Evolutionary conservation across 2,329 filamentous ascomycete species (phyloP).

Genomic region (Fusarium annulatum): DNA sequence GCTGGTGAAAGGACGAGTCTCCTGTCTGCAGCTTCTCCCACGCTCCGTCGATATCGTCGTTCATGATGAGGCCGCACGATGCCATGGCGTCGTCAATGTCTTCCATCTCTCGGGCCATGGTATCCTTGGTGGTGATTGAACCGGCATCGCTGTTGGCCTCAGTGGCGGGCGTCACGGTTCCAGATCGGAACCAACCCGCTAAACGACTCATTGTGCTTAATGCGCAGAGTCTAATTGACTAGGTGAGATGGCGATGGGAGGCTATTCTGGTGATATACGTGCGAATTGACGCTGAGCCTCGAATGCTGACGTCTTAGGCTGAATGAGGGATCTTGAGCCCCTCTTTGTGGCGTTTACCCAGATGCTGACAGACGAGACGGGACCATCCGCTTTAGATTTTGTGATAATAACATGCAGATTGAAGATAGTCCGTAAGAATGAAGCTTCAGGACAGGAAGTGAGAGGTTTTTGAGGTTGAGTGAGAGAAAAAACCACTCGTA

Average conservation of each 20-base stretch:
- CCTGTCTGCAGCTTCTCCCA: slow-evolving; percentile 77
- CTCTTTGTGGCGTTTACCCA: slow-evolving; percentile 34
- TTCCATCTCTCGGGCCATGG: slow-evolving; percentile 58
- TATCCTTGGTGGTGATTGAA: slow-evolving; percentile 39
- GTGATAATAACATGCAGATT: background rate
- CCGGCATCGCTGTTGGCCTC: slow-evolving; percentile 47
- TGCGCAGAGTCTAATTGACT: background rate
- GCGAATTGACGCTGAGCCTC: slow-evolving; percentile 24
- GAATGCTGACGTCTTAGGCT: slow-evolving; percentile 40
- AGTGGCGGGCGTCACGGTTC: slow-evolving; percentile 44
- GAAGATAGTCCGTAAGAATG: background rate
- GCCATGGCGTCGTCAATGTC: slow-evolving; percentile 70
- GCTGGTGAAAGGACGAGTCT: slow-evolving; percentile 86
- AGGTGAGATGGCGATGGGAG: too few relatives aligned
- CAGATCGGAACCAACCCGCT: slow-evolving; percentile 63
- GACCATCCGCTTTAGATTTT: background rate
- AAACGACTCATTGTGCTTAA: slow-evolving; percentile 58
- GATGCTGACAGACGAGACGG: background rate
- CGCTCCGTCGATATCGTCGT: slow-evolving; percentile 89
- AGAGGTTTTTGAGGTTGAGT: background rate
- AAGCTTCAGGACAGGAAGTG: background rate
- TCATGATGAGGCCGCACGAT: slow-evolving; percentile 80
- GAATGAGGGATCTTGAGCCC: slow-evolving; percentile 25
- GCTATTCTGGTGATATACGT: background rate
- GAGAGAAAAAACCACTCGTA: slow-evolving; percentile 23